Conservation (phyloP, 78 protist genomes). For the Planoprotostelium fungivorum region DNA sequence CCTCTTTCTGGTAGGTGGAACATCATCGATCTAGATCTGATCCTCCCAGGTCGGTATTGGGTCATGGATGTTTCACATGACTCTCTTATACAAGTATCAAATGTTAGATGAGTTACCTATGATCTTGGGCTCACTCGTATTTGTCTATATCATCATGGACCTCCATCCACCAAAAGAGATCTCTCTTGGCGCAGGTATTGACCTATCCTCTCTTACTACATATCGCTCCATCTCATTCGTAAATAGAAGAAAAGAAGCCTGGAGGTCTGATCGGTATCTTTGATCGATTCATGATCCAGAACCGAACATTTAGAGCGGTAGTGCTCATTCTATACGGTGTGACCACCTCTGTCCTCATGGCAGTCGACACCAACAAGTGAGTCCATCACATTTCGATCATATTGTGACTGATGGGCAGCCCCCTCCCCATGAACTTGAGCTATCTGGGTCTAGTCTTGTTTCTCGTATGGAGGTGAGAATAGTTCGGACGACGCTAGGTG, state of each 20-base stretch:
- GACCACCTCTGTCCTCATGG: not conserved
- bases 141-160: conserved; percentile 27
- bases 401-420: not conserved
- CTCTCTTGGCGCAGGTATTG: not conserved
- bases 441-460: too few species aligned
- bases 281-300: not conserved
- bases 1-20: conserved; percentile 13
- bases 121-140: conserved; percentile 30
- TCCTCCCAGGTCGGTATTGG: conserved; percentile 58
- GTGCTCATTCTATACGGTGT: not conserved
- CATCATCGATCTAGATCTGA: too few species aligned
- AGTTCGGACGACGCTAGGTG: not conserved
- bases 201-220: not conserved
- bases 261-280: not conserved
- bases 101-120: conserved; percentile 58
- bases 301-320: not conserved
- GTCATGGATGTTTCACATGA: conserved; percentile 39
- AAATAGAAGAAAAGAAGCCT: not conserved
- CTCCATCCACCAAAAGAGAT: not conserved
- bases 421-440: not conserved
- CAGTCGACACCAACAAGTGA: not conserved
- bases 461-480: not conserved
- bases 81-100: conserved; percentile 35
- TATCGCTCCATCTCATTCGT: not conserved
- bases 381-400: not conserved